Evolutionary conservation across 768 basidiomycete genomes (phyloP).

Genomic region (Xerocomus brunneocitrinus): DNA sequence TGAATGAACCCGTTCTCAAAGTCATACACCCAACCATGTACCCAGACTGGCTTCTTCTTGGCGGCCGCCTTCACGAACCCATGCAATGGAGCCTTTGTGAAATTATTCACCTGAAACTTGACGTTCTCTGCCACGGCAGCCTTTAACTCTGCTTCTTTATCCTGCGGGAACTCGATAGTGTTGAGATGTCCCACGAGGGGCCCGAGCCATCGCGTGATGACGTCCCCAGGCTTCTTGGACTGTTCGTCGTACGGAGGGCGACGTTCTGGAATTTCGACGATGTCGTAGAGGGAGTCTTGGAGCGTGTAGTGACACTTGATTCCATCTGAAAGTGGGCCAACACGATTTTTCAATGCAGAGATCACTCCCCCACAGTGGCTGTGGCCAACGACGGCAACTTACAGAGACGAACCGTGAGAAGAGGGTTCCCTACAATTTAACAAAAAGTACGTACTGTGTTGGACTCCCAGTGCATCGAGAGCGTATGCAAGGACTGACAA

Average conservation of each 20-base stretch:
- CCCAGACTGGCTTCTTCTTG: slow-evolving; percentile 36
- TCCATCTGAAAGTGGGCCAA: background rate
- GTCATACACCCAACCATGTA: slow-evolving; percentile 75
- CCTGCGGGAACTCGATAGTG: slow-evolving; percentile 34
- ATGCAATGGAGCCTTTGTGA: slow-evolving; percentile 21
- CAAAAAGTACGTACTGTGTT: slow-evolving; percentile 50
- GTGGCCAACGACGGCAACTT: slow-evolving; percentile 81
- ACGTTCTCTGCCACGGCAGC: slow-evolving; percentile 53
- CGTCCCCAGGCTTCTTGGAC: slow-evolving; percentile 31
- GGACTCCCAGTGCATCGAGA: slow-evolving; percentile 5
- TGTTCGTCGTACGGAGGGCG: background rate
- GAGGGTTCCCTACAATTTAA: background rate
- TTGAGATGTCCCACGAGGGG: slow-evolving; percentile 56
- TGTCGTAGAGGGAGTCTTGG: slow-evolving; percentile 15
- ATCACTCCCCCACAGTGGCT: slow-evolving; percentile 74
- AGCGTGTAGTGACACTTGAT: background rate
- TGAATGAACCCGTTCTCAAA: slow-evolving; percentile 52
- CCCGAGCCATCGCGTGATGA: slow-evolving; percentile 66
- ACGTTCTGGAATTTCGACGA: background rate
- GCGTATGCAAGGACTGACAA: background rate
- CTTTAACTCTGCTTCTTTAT: slow-evolving; percentile 20
- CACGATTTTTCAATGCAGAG: slow-evolving; percentile 28
- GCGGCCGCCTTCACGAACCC: slow-evolving; percentile 39
- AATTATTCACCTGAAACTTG: slow-evolving; percentile 46
- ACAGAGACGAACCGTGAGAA: background rate